phyloP scores from a whole-genome alignment of 208 protist species.

The Crithidia brevicula region DNA sequence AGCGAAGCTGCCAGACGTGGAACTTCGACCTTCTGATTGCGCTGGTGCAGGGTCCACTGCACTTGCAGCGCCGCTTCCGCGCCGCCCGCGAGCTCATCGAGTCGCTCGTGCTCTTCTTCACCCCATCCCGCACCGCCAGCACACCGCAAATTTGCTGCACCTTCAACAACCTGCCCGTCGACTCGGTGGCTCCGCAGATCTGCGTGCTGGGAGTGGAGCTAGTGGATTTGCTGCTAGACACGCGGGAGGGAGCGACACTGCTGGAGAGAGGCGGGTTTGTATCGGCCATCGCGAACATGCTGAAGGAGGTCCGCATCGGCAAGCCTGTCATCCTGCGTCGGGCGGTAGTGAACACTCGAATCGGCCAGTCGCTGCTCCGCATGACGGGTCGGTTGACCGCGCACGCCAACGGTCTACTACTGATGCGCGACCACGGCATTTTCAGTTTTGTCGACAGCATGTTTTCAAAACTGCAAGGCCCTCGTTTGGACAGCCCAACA shows the following conservation, averaged over 20 bases:
- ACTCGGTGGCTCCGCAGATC: conserved; percentile 55
- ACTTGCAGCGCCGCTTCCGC: conserved; percentile 55
- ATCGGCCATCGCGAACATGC: conserved; percentile 44
- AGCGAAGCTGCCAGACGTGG: conserved; percentile 47
- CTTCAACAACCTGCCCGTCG: conserved; percentile 53
- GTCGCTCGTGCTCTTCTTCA: conserved; percentile 78
- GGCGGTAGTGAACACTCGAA: conserved; percentile 53
- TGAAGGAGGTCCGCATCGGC: conserved; percentile 71
- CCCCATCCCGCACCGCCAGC: conserved; percentile 33
- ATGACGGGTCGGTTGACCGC: conserved; percentile 78
- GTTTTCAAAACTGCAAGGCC: conserved; percentile 64
- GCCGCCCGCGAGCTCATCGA: conserved; percentile 52
- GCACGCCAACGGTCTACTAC: conserved; percentile 81
- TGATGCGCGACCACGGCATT: conserved; percentile 77
- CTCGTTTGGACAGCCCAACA: conserved; percentile 37
- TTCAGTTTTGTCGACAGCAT: conserved; percentile 74
- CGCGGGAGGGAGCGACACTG: conserved; percentile 62
- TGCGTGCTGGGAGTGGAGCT: conserved; percentile 75
- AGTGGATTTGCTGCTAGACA: conserved; percentile 79
- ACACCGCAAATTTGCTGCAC: conserved; percentile 43
- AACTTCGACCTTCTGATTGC: conserved; percentile 77
- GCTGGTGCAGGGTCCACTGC: conserved; percentile 80
- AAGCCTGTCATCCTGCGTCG: conserved; percentile 56
- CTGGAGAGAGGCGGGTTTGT: conserved; percentile 63
- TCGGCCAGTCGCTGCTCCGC: conserved; percentile 76